These are phyloP conservation scores for Kazachstania africana DNA, from an alignment of 805 yeast genomes.

Conservation along the genomic window DNA sequence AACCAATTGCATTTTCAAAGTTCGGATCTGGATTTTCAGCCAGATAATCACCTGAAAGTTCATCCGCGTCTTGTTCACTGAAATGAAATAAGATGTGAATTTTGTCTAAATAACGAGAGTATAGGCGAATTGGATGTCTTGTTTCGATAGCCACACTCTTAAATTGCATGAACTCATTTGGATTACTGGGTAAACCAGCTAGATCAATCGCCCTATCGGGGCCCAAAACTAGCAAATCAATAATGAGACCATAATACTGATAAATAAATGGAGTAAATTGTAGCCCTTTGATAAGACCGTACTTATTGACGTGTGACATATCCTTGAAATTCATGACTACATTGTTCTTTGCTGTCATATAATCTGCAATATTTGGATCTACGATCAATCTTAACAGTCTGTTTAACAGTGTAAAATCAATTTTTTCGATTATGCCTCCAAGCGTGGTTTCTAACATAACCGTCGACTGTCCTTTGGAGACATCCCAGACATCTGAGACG, in stretches of 20 bases:
- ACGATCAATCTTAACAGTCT: conserved; percentile 67
- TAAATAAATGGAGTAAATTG: conserved; percentile 82
- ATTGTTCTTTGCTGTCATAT: conserved; percentile 84
- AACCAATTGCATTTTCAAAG: conserved; percentile 74
- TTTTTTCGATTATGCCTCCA: conserved; percentile 64
- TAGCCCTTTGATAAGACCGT: conserved; percentile 79
- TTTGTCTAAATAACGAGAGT: conserved; percentile 74
- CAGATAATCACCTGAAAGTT: conserved; percentile 60
- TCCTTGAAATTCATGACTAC: conserved; percentile 76
- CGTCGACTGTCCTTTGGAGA: conserved; percentile 58
- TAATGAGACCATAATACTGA: conserved; percentile 80
- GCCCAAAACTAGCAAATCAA: conserved; percentile 77
- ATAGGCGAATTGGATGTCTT: conserved; percentile 65
- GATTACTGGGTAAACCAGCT: conserved; percentile 64
- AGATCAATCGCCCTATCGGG: conserved; percentile 75
- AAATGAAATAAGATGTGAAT: conserved; percentile 73
- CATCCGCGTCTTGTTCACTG: conserved; percentile 60
- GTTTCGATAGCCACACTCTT: conserved; percentile 45
- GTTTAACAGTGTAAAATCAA: conserved; percentile 79
- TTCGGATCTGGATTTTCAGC: conserved; percentile 89
- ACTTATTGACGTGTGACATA: conserved; percentile 85
- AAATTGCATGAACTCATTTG: conserved; percentile 72
- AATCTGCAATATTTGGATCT: conserved; percentile 89
- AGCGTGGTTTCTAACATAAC: conserved; percentile 76
- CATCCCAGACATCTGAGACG: conserved; percentile 67